Conservation (phyloP, 2,329 filamentous ascomycete genomes). For the Cucurbitaria berberidis region DNA sequence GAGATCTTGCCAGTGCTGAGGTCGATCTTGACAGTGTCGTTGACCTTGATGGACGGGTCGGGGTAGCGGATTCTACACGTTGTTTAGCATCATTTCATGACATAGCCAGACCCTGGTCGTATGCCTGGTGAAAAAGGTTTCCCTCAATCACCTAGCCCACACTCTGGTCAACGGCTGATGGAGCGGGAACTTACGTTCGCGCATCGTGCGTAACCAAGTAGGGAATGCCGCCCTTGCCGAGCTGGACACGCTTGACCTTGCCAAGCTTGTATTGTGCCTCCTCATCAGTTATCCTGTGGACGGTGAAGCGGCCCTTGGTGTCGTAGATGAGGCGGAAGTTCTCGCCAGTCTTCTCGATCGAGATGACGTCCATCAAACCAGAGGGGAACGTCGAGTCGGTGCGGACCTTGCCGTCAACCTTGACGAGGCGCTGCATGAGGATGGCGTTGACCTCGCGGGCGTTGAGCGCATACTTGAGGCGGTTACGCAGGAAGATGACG, state of each 20-base stretch:
- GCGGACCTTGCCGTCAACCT: slow-evolving; percentile 99
- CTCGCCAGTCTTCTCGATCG: slow-evolving; percentile 99
- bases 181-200: slow-evolving; percentile 99
- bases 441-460: slow-evolving; percentile 96
- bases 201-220: slow-evolving; percentile 99
- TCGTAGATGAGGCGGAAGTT: slow-evolving; percentile 99
- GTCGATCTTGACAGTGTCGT: slow-evolving; percentile 99
- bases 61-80: slow-evolving; percentile 92
- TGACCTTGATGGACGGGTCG: slow-evolving; percentile 98
- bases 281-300: slow-evolving; percentile 98
- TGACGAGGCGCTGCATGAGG: slow-evolving; percentile 99
- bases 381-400: slow-evolving; percentile 97
- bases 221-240: slow-evolving; percentile 99
- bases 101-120: slow-evolving; percentile 94
- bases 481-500: slow-evolving; percentile 81
- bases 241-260: slow-evolving; percentile 99
- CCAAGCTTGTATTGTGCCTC: slow-evolving; percentile 99
- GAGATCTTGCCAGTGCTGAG: slow-evolving; percentile 95
- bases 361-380: slow-evolving; percentile 99
- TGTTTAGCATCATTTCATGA: slow-evolving; percentile 49
- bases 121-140: slow-evolving; percentile 80
- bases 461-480: slow-evolving; percentile 99
- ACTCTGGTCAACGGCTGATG: slow-evolving; percentile 95
- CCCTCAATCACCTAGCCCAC: slow-evolving; percentile 48
- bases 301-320: slow-evolving; percentile 99